Evolutionary conservation across 2,329 filamentous ascomycete genomes (phyloP), one percentile per base, ranked within the genome.

Genomic region (Phoma sp.): DNA sequence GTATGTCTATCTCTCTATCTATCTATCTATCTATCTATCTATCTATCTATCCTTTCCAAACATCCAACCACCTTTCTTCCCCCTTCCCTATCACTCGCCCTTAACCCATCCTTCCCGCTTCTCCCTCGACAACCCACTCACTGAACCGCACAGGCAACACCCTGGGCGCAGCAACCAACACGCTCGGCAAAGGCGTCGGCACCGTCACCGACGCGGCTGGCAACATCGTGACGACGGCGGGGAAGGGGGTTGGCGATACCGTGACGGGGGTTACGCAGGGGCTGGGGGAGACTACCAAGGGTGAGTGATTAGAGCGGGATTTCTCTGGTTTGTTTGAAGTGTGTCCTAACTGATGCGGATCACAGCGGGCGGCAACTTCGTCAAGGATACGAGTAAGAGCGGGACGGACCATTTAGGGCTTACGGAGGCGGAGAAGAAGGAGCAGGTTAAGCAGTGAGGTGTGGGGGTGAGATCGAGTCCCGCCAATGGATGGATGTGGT

Each of bases 231-330:
- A 55, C 67, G 0, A 65, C 63, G 4, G 57, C 70, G 8, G 72
- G 72, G 0, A 74, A 73, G 52, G 72, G 73, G 2, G 57, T 75
- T 0, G 72, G 73, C 0, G 69, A 75, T 55, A 71, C 69, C 1
- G 65, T 75, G 24, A 64, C 64, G 7, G 72, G 72, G 0, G 60
- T 75, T 5, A 73, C 70, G 7, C 55, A 65, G 41, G 72, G 71
- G 0, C 14, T 72, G 14, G 72, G 72, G 0, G 72, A 75, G 50
- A 74, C 70, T 2, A 73, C 68, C 0, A 73, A 73, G 42, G 65
- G 69, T 70, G 55, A 8, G 66, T 42, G 27, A 30, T 27, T 33
- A 22, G 2, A 23, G 24, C 18, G 18, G 2, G 18, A 18, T 18
- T 18, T 18, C 18, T 18, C 2, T 18, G 18, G 18, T 18, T 18